Conservation (phyloP, 139 green algal species). For the Auxenochlorella pyrenoidosa region DNA sequence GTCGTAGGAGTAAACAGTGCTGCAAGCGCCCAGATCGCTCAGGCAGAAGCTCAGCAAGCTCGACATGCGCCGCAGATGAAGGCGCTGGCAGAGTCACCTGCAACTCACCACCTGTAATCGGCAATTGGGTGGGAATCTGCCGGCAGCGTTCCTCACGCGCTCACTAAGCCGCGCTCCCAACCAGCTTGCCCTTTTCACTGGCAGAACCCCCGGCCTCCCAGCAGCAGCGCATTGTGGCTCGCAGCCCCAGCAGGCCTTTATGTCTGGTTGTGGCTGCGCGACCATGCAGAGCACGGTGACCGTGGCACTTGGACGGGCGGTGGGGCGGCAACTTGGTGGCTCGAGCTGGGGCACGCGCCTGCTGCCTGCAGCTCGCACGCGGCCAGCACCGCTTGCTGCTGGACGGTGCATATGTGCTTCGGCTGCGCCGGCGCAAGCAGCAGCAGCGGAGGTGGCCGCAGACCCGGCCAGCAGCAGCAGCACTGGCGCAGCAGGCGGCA, state of each 20-base stretch:
- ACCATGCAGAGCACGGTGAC: constrained; percentile 16
- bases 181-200: too few relatives aligned
- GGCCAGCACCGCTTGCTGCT: background rate
- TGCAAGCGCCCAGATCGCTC: too few relatives aligned
- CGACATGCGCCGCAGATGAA: too few relatives aligned
- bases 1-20: too few relatives aligned
- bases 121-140: too few relatives aligned
- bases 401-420: constrained; percentile 9
- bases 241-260: too few relatives aligned
- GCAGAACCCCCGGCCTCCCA: background rate
- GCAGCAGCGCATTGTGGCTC: background rate
- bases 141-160: too few relatives aligned
- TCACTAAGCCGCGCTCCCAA: too few relatives aligned
- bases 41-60: too few relatives aligned
- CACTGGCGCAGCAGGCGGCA: background rate
- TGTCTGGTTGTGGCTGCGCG: too few relatives aligned
- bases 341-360: background rate
- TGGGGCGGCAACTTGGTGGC: constrained; percentile 1
- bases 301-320: background rate
- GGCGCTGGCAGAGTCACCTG: too few relatives aligned
- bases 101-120: too few relatives aligned
- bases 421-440: background rate
- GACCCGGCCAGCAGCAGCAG: constrained; percentile 23
- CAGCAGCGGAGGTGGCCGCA: background rate
- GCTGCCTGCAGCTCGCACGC: background rate